Evolutionary conservation across 805 yeast species (phyloP).

Genomic region (Lachancea fermentati): DNA sequence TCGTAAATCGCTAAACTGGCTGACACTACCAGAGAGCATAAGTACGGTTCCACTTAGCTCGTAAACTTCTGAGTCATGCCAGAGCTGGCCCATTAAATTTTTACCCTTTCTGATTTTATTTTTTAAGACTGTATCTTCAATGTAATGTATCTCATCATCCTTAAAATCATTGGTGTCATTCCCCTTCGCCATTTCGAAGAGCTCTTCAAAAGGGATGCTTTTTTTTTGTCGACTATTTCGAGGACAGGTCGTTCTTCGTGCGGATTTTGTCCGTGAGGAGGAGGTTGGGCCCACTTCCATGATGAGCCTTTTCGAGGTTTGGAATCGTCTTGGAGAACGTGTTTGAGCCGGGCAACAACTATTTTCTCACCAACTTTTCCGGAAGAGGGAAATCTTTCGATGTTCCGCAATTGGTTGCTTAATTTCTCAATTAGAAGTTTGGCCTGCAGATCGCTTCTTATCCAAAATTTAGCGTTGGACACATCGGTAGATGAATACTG

Average conservation of each 20-base stretch:
- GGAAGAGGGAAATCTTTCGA: conserved; percentile 10
- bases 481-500: not conserved
- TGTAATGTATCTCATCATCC: not conserved
- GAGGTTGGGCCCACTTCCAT: not conserved
- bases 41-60: not conserved
- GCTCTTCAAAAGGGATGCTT: conserved; percentile 3
- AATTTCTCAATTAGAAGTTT: conserved; percentile 15
- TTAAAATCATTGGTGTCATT: not conserved
- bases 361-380: conserved; percentile 7
- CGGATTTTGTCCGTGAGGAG: not conserved
- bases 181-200: conserved; percentile 3
- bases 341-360: conserved; percentile 1
- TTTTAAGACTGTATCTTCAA: not conserved
- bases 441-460: conserved; percentile 13
- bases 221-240: not conserved
- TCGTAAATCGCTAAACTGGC: not conserved
- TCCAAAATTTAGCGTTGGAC: no score
- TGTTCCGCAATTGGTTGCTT: conserved; percentile 12
- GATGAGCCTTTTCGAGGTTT: not conserved
- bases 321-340: not conserved
- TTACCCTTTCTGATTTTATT: not conserved
- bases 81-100: not conserved
- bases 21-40: not conserved
- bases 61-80: not conserved
- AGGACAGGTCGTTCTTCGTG: conserved; percentile 2